Base-by-base conservation (phyloP, 352 stramenopile genomes). In the Phytopythium delawarense region DNA sequence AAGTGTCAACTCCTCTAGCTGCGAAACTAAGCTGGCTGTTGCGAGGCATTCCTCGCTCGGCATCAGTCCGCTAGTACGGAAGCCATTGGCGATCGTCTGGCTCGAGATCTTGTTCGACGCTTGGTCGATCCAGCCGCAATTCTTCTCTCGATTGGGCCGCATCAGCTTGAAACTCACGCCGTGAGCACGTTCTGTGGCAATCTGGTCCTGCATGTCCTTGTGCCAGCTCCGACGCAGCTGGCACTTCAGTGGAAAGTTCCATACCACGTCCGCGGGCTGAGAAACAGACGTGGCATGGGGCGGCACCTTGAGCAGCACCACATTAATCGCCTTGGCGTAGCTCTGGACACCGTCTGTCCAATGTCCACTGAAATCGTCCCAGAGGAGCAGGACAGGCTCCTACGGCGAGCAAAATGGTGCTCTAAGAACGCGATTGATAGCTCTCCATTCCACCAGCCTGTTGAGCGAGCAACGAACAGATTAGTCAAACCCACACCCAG, bases 401-500 rank as follows among this genome's bases (percentile, higher is more conserved):
- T 57, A 2, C 62, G 56, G 11, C 28, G 11, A 30, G 23, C 44
- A 25, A 67, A 63, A 16, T 67, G 56, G 21, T 58, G 42, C 9
- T 49, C 21, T 1, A 67, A 32, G 21, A 58, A 63, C 13, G 25
- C 32, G 6, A 63, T 25, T 21, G 62, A 61, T 9, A 67, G 30
- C 18, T 52, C 25, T 15, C 18, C 35, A 37, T 67, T 63, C 57
- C 62, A 67, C 57, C 56, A 67, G 16, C 28, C 46, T 50, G 52
- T 7, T 32, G 21, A 15, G 23, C 7, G 8, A 28, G 21, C 4
- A 50, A 16, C 37, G 37, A 12, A 9, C 2, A 2, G 44, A 6
- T 50, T 13, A 28, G 25, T 28, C 16, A 50, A 18, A n/a, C 4
- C 21, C 2, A 3, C 6, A 28, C 7, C 8, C 2, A 28, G 2